Evolutionary conservation across 1,284 basidiomycete species (phyloP), one percentile per base, ranked within the genome.

Genomic region (Trichosporon coremiiforme): DNA sequence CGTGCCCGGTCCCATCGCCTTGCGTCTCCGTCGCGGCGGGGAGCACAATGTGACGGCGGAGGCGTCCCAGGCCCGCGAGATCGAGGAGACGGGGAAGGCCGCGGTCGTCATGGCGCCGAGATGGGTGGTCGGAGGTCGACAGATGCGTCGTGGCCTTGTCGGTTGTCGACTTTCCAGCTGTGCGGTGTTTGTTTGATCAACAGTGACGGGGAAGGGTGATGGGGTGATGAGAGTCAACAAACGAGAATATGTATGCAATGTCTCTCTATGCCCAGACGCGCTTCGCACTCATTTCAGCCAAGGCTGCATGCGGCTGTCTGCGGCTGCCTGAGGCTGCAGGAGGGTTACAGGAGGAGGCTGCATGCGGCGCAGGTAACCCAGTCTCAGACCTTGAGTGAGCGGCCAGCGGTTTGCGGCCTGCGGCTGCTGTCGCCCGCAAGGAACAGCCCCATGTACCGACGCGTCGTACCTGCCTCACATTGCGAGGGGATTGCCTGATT

Each of bases 71-170:
- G 31, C 29, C 29, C 13, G 29, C 57, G 20, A 62, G 29, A 62
- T 62, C 29, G 57, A 33, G 29, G 31, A n/a, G 17, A 62, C 17
- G 57, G 57, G 57, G 57, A 62, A 62, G 29, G 22, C 57, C 29
- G 57, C 57, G 29, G 31, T 62, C 57, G 31, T 33, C 31, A 33
- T 62, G 33, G 33, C 5, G 57, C 22, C 6, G 57, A 17, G 29
- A 35, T 9, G 31, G 29, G 17, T 62, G 29, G 57, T 13, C 31
- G 25, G 25, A 25, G 25, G 25, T 25, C 9, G 36, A 38, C 36
- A 35, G 25, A 38, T 25, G 25, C 25, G 41, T n/a, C 17, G 17
- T 17, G 5, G 41, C 10, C 41, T 6, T 6, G 41, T 45, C 41
- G 41, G 5, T n/a, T 15, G 41, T 45, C 41, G 41, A 45, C 17